Base-by-base conservation (phyloP, 75 land plant genomes). In the Sequoia sempervirens region DNA sequence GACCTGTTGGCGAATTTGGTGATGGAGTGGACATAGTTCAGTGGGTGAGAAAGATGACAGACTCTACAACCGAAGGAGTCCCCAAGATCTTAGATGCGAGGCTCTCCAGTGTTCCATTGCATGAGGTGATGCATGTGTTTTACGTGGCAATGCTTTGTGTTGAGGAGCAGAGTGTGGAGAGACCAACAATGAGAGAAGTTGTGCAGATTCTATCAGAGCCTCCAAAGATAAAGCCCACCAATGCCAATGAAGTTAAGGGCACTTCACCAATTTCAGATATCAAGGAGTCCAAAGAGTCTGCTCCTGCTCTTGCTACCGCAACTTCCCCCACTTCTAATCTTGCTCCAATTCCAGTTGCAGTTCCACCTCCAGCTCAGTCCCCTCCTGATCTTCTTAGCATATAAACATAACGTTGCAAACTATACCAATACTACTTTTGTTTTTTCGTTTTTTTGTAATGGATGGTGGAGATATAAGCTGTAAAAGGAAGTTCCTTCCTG, bases 181-280 rank as follows among this genome's bases (percentile, higher is more conserved):
- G 98, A 79, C 98, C 98, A 37, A 91, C 93, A 30, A 96, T 96
- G 97, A 85, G 96, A 41, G 96, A 92, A 64, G 97, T 96, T 17
- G 93, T 96, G 8, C 94, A 93, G 80, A 96, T 96, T 93, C 90
- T 96, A 50, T 86, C 89, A 1, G 79, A 75, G 26, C 45, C 79
- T 75, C 79, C 79, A 75, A 75, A 75, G 46, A 38, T 38, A 1
- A 75, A 75, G 47, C 79, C 47, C 20, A 75, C 80, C 28, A 76
- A 43, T 76, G 80, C 80, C 28, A 76, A 43, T 76, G 80, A 76
- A 76, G 45, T 38, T 3, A 23, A 76, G 30, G 12, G 11, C 47
- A 8, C 47, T 76, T 76, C 80, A 43, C 80, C 80, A 9, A 46
- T 76, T 76, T 11, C 47, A 76, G 80, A 76, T 9, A 41, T 76